Percentiles rank a stretch among this genome's conserved stretches.
Conservation (phyloP, 331 rosid species). For the Arachis monticola region DNA sequence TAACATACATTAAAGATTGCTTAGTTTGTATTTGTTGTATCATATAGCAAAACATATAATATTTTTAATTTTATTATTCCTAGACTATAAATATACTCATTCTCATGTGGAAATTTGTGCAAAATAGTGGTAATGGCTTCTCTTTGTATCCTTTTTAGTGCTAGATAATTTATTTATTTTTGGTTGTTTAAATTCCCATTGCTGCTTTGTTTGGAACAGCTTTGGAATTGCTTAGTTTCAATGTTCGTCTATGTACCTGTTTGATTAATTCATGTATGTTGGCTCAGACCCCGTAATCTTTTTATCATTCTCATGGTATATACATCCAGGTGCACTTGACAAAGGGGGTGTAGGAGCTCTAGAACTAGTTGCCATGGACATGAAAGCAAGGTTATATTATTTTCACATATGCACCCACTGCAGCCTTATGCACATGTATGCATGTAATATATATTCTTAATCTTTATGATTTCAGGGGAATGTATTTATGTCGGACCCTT, state of each 20-base stretch:
- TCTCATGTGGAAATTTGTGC: neutral
- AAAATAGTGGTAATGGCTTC: neutral
- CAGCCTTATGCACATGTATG: slow-evolving; percentile 14
- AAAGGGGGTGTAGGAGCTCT: slow-evolving; percentile 99
- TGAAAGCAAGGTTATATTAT: slow-evolving; percentile 90
- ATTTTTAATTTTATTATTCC: neutral
- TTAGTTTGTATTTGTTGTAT: too few relatives aligned
- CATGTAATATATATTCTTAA: slow-evolving; percentile 25
- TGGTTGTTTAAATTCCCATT: slow-evolving; percentile 1
- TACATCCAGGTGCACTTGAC: slow-evolving; percentile 79
- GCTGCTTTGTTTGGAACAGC: neutral
- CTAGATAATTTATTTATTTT: slow-evolving; percentile 5
- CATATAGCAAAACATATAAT: neutral
- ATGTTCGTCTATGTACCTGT: neutral
- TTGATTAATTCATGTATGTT: neutral
- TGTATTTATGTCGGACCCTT: slow-evolving; percentile 96
- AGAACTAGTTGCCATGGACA: slow-evolving; percentile 99
- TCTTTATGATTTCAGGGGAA: slow-evolving; percentile 75
- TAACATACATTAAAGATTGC: neutral
- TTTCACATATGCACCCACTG: slow-evolving; percentile 23
- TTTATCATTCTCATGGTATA: slow-evolving; percentile 6
- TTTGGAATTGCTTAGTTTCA: slow-evolving; percentile 16
- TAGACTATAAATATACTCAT: neutral
- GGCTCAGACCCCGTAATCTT: neutral
- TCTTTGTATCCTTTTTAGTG: neutral